A percentile compares a stretch with the other conserved stretches of the same genome.
phyloP scores from a whole-genome alignment of 768 basidiomycete species.

The Russula vinacea region DNA sequence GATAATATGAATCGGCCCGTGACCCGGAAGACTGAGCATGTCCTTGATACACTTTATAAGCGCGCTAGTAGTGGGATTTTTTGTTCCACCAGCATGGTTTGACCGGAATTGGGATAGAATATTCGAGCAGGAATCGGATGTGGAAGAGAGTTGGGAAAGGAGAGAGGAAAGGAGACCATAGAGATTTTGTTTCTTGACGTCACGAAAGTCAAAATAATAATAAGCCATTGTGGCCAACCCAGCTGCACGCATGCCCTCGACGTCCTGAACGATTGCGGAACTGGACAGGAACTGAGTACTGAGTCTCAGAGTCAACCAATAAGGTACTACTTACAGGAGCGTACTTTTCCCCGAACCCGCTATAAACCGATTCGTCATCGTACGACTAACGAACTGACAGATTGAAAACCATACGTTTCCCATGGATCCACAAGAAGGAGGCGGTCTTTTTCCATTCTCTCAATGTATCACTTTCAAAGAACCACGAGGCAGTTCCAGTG shows the following conservation, averaged over 20 bases:
- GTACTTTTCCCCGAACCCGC: slow-evolving; percentile 13
- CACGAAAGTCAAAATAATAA: slow-evolving; percentile 3
- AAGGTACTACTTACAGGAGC: neutral
- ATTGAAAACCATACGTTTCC: too few relatives aligned
- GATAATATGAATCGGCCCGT: neutral
- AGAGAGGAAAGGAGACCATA: slow-evolving; percentile 2
- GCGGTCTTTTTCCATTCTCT: neutral
- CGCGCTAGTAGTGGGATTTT: neutral
- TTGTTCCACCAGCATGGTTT: neutral
- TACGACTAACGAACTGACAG: too few relatives aligned
- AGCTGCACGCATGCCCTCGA: neutral
- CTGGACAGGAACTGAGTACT: neutral
- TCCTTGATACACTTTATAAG: neutral
- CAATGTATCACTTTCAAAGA: neutral
- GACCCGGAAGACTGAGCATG: neutral
- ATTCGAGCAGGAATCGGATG: neutral
- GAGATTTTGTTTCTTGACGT: neutral
- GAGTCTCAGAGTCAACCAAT: too few relatives aligned
- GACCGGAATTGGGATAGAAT: neutral
- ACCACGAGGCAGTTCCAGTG: neutral
- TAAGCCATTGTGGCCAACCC: slow-evolving; percentile 1
- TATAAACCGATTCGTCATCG: neutral
- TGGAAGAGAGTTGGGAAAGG: slow-evolving; percentile 4
- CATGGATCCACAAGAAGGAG: too few relatives aligned
- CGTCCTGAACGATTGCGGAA: slow-evolving; percentile 1